Evolutionary conservation across 805 yeast species (phyloP).

Genomic region (Zygosaccharomyces bisporus): DNA sequence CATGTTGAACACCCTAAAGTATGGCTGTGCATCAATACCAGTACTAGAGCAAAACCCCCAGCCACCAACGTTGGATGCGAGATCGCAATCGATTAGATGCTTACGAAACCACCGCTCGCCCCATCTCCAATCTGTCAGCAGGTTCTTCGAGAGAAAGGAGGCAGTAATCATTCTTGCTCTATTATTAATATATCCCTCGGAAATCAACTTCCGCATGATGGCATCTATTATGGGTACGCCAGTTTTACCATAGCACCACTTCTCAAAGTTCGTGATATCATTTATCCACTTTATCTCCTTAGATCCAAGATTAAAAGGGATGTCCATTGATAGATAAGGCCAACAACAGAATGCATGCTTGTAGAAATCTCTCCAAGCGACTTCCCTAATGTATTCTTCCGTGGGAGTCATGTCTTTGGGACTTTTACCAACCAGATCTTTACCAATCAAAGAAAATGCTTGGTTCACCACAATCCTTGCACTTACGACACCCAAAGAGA

Average conservation of each 20-base stretch:
- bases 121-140: slow-evolving; percentile 51
- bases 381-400: slow-evolving; percentile 48
- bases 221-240: slow-evolving; percentile 60
- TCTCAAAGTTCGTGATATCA: slow-evolving; percentile 40
- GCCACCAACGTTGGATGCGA: slow-evolving; percentile 53
- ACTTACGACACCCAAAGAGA: slow-evolving; percentile 47
- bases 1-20: slow-evolving; percentile 53
- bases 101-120: slow-evolving; percentile 52
- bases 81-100: slow-evolving; percentile 49
- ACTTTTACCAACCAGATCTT: slow-evolving; percentile 22
- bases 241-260: slow-evolving; percentile 52
- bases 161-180: slow-evolving; percentile 53
- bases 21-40: slow-evolving; percentile 55
- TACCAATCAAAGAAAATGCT: slow-evolving; percentile 20
- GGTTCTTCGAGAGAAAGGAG: slow-evolving; percentile 47
- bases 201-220: slow-evolving; percentile 48
- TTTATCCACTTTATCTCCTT: slow-evolving; percentile 44
- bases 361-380: slow-evolving; percentile 59
- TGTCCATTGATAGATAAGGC: slow-evolving; percentile 50
- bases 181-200: slow-evolving; percentile 54
- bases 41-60: slow-evolving; percentile 55
- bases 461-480: slow-evolving; percentile 39
- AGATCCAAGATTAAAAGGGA: slow-evolving; percentile 46
- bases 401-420: slow-evolving; percentile 36
- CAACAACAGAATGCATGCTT: slow-evolving; percentile 45